These are phyloP conservation scores for Ophiostoma sp. DNA, from an alignment of 2,329 filamentous ascomycete species.

Conservation along the genomic window DNA sequence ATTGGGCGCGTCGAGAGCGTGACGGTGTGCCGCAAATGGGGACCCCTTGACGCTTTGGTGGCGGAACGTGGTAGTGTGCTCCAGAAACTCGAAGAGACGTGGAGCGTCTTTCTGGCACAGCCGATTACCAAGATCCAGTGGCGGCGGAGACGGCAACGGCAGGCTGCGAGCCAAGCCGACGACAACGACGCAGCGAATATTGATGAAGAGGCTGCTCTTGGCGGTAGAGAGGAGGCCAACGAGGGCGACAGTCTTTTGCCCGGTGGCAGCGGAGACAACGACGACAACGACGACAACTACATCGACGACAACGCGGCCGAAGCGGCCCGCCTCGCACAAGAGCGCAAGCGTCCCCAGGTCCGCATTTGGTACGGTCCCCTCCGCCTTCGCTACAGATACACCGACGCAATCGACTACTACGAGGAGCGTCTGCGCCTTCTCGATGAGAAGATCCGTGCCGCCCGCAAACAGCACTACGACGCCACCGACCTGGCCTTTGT, in stretches of 20 bases:
- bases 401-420: constrained; percentile 94
- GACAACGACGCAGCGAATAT: background rate
- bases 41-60: constrained; percentile 73
- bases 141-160: constrained; percentile 36
- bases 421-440: constrained; percentile 78
- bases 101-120: constrained; percentile 73
- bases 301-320: constrained; percentile 39
- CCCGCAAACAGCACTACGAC: constrained; percentile 73
- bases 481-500: constrained; percentile 88
- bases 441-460: constrained; percentile 70
- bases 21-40: constrained; percentile 84
- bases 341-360: constrained; percentile 62
- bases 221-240: constrained; percentile 33
- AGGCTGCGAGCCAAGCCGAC: constrained; percentile 36
- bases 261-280: constrained; percentile 38
- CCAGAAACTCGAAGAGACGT: constrained; percentile 76
- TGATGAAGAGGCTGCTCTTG: constrained; percentile 11
- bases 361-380: constrained; percentile 79
- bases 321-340: constrained; percentile 32
- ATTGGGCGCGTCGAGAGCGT: constrained; percentile 91
- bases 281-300: constrained; percentile 41
- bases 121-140: constrained; percentile 36
- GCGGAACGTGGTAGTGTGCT: constrained; percentile 64
- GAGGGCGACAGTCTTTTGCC: constrained; percentile 63
- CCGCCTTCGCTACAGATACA: constrained; percentile 66